Evolutionary conservation across 441 rosid species (phyloP).

Genomic region (Cnidoscolus chayamansa): DNA sequence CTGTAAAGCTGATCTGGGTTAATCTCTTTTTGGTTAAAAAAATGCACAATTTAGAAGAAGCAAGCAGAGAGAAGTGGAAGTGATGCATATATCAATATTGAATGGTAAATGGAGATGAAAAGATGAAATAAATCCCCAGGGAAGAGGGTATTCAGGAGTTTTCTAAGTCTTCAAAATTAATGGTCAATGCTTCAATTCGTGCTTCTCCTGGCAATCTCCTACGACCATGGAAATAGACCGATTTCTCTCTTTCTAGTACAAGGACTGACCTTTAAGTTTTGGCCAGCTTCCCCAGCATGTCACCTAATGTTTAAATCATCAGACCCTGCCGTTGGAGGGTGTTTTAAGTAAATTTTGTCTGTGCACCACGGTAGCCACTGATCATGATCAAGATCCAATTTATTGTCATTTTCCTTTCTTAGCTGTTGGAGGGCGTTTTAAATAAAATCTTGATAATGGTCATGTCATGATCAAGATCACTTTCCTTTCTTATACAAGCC

Average conservation of each 20-base stretch:
- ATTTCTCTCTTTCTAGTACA: conserved; percentile 20
- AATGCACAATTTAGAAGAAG: conserved; percentile 12
- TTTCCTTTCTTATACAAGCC: not conserved
- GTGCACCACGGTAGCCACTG: not conserved
- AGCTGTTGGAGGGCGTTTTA: too few species aligned
- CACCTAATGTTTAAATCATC: not conserved
- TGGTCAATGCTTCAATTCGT: conserved; percentile 66
- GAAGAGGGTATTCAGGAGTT: conserved; percentile 43
- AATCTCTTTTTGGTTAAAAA: conserved; percentile 17
- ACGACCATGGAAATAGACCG: conserved; percentile 40
- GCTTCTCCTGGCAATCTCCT: conserved; percentile 47
- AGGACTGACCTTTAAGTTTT: conserved; percentile 9
- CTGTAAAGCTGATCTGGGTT: conserved; percentile 53
- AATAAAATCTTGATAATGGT: too few species aligned
- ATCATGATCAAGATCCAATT: not conserved
- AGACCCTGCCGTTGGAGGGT: not conserved
- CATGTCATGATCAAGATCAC: too few species aligned
- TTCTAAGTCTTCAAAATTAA: conserved; percentile 43
- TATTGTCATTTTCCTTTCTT: too few species aligned
- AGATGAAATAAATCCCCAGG: conserved; percentile 29
- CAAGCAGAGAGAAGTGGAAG: conserved; percentile 5
- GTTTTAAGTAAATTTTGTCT: not conserved
- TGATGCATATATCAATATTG: conserved; percentile 5
- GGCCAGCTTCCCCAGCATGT: not conserved
- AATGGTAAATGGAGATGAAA: conserved; percentile 21